Percentiles rank a stretch among this genome's conserved stretches.
These are phyloP conservation scores for Aquanectria penicillioides DNA, from an alignment of 2,329 filamentous ascomycete species.

Conservation along the genomic window DNA sequence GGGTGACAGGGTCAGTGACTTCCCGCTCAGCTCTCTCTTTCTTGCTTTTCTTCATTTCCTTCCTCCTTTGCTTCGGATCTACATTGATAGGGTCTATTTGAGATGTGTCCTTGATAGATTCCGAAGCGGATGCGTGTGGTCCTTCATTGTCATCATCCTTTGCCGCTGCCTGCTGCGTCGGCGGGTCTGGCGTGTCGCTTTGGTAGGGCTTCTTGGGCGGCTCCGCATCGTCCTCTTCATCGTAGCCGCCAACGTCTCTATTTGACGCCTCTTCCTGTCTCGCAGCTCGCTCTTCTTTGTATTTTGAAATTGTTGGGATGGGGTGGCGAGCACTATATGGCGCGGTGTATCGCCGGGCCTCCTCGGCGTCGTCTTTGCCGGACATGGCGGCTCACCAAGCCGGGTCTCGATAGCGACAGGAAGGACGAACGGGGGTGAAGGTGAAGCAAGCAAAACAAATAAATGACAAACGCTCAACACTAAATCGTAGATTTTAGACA, in stretches of 20 bases:
- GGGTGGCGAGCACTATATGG: slow-evolving; percentile 56
- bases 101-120: slow-evolving; percentile 47
- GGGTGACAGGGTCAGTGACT: slow-evolving; percentile 78
- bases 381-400: slow-evolving; percentile 43
- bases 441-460: not conserved
- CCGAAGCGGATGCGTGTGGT: slow-evolving; percentile 21
- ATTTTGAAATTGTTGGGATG: slow-evolving; percentile 60
- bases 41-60: slow-evolving; percentile 57
- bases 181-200: not conserved
- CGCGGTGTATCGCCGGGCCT: slow-evolving; percentile 49
- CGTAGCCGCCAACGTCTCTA: slow-evolving; percentile 37
- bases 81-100: slow-evolving; percentile 48
- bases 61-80: slow-evolving; percentile 59
- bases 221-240: slow-evolving; percentile 25
- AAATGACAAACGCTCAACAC: no score
- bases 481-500: not conserved
- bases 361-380: slow-evolving; percentile 49
- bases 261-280: slow-evolving; percentile 53
- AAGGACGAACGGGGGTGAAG: no score
- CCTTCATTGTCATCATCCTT: slow-evolving; percentile 25
- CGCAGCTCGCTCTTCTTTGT: slow-evolving; percentile 57
- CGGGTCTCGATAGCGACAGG: slow-evolving; percentile 4
- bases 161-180: slow-evolving; percentile 20
- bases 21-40: slow-evolving; percentile 62
- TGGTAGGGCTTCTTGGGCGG: slow-evolving; percentile 1